phyloP scores from a whole-genome alignment of 2,329 filamentous ascomycete species.

The Fusarium sp. region DNA sequence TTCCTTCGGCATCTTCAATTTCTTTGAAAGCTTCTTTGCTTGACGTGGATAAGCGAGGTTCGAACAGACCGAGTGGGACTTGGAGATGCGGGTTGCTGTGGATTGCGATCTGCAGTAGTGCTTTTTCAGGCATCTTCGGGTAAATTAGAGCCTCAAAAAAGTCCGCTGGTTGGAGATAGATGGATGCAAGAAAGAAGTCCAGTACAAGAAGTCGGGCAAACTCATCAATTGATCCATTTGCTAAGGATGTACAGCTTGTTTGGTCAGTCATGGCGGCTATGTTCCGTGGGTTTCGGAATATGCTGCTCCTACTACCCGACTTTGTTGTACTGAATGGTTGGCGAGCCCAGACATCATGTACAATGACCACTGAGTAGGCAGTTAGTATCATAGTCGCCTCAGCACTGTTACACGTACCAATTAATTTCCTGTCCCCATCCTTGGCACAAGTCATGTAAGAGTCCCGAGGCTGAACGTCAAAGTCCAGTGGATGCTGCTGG shows the following conservation, averaged over 20 bases:
- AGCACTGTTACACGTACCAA: neutral
- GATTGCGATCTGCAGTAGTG: neutral
- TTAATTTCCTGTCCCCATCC: accelerated
- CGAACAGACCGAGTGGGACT: neutral
- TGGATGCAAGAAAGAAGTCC: neutral
- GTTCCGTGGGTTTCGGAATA: accelerated
- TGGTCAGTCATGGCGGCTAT: neutral
- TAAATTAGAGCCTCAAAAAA: accelerated
- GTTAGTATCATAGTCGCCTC: too few species aligned
- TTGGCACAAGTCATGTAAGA: neutral
- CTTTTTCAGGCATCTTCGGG: accelerated
- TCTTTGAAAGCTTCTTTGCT: neutral
- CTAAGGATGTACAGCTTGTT: neutral
- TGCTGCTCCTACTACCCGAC: neutral
- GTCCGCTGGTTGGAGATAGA: accelerated
- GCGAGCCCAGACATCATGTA: neutral
- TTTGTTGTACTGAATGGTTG: neutral
- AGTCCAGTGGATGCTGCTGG: neutral
- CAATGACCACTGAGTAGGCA: neutral
- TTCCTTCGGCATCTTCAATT: neutral
- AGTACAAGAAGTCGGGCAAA: accelerated
- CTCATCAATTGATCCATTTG: neutral
- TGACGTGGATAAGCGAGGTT: neutral
- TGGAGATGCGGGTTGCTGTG: neutral
- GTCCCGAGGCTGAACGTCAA: neutral